Evolutionary conservation across 495 filamentous ascomycete genomes (phyloP).

Genomic region (Sphaerosporella brunnea): DNA sequence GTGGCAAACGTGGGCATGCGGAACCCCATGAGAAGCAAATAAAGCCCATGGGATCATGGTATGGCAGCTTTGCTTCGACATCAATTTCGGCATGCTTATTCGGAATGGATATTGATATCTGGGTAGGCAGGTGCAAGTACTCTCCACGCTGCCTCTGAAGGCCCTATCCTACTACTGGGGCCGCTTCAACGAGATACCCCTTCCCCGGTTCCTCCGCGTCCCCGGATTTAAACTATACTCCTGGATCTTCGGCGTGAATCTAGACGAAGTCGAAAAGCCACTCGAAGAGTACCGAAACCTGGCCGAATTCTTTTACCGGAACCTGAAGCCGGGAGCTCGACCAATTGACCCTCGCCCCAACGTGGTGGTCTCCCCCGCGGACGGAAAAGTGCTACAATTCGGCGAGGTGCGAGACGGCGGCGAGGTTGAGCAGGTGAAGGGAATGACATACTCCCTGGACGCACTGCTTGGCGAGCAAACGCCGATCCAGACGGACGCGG

Average conservation of each 20-base stretch:
- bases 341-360: conserved; percentile 65
- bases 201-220: conserved; percentile 75
- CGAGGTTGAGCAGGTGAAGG: conserved; percentile 97
- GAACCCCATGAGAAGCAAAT: conserved; percentile 48
- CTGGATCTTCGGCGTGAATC: conserved; percentile 74
- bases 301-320: conserved; percentile 92
- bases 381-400: conserved; percentile 81
- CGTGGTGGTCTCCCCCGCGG: conserved; percentile 68
- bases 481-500: conserved; percentile 23
- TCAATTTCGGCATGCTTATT: too few relatives aligned
- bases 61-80: conserved; percentile 17
- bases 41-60: conserved; percentile 78
- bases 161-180: conserved; percentile 87
- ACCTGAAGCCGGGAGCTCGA: conserved; percentile 73
- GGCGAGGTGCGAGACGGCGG: conserved; percentile 68
- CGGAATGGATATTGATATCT: background rate
- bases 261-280: conserved; percentile 77
- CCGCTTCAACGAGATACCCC: conserved; percentile 77
- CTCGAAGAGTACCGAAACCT: conserved; percentile 82
- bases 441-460: conserved; percentile 92
- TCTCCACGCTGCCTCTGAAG: conserved; percentile 90
- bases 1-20: conserved; percentile 29
- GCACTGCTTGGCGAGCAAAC: conserved; percentile 57
- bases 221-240: conserved; percentile 94
- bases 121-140: conserved; percentile 73